Percentiles rank a stretch among this genome's conserved stretches.
Conservation (phyloP, 2,329 filamentous ascomycete genomes). For the Zalaria obscura region DNA sequence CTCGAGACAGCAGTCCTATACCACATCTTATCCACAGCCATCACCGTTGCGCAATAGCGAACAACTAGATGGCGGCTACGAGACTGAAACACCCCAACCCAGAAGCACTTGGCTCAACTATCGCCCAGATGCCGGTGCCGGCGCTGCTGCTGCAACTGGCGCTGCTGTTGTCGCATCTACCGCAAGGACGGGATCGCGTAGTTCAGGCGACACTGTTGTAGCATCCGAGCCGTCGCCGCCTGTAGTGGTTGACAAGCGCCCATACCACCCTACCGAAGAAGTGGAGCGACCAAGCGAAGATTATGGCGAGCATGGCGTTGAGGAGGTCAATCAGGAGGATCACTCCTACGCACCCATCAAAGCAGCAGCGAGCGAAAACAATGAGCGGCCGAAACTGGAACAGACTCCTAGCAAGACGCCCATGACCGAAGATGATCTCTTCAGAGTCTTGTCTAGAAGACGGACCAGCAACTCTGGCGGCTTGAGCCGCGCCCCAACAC, state of each 20-base stretch:
- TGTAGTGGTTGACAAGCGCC: background rate
- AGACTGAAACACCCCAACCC: too few relatives aligned
- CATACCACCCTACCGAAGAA: slow-evolving; percentile 8
- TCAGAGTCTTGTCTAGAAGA: slow-evolving; percentile 34
- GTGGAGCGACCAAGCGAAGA: slow-evolving; percentile 3
- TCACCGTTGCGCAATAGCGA: background rate
- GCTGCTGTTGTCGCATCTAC: background rate
- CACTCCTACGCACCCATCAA: slow-evolving; percentile 1
- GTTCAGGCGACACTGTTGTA: slow-evolving; percentile 1
- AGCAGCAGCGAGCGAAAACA: background rate
- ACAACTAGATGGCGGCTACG: too few relatives aligned
- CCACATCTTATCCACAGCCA: slow-evolving; percentile 1
- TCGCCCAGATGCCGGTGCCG: background rate
- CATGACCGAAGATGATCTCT: slow-evolving; percentile 38
- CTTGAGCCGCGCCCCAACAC: slow-evolving; percentile 9
- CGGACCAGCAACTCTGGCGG: slow-evolving; percentile 24
- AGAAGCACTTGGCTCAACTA: background rate
- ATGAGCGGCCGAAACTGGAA: slow-evolving; percentile 1
- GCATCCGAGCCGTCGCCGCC: slow-evolving; percentile 1
- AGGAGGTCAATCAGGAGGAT: background rate
- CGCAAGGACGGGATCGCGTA: too few relatives aligned
- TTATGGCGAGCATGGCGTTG: background rate
- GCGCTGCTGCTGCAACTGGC: background rate
- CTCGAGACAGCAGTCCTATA: slow-evolving; percentile 12
- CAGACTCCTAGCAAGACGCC: slow-evolving; percentile 7